These are phyloP conservation scores for Licmophora abbreviata DNA, from an alignment of 108 stramenopile species.

Conservation along the genomic window DNA sequence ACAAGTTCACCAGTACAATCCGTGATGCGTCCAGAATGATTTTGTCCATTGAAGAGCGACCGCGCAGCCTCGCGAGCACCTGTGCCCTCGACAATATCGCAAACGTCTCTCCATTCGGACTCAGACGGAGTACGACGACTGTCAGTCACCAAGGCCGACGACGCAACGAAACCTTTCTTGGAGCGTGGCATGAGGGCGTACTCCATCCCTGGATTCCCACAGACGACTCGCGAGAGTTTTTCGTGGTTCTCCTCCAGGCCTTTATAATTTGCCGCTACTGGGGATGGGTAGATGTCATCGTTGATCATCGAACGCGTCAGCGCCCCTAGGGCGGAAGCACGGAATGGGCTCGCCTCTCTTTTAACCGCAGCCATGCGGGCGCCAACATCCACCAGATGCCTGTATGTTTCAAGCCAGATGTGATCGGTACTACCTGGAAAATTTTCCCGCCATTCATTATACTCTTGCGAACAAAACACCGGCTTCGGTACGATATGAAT, in stretches of 20 bases:
- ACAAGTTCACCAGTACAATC: constrained; percentile 57
- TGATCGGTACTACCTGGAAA: constrained; percentile 39
- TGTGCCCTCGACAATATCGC: too few relatives aligned
- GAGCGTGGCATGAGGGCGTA: constrained; percentile 52
- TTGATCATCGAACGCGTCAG: constrained; percentile 33
- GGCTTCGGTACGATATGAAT: constrained; percentile 52
- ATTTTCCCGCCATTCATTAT: constrained; percentile 37
- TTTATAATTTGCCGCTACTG: constrained; percentile 2
- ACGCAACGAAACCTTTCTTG: constrained; percentile 21
- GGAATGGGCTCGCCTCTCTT: constrained; percentile 38
- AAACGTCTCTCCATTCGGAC: too few relatives aligned
- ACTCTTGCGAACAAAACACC: constrained; percentile 22
- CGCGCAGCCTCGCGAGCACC: too few relatives aligned
- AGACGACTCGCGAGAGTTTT: constrained; percentile 11
- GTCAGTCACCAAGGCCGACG: too few relatives aligned
- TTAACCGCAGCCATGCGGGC: too few relatives aligned
- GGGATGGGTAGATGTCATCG: constrained; percentile 32
- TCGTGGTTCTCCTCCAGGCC: too few relatives aligned
- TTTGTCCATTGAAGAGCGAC: too few relatives aligned
- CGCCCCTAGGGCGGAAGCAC: constrained; percentile 43
- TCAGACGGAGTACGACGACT: too few relatives aligned
- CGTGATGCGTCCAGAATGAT: too few relatives aligned
- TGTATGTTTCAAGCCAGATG: too few relatives aligned
- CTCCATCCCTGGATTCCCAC: constrained; percentile 51
- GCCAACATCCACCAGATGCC: too few relatives aligned